Conservation (phyloP, 805 yeast species). For the Phaffomyces opuntiae region DNA sequence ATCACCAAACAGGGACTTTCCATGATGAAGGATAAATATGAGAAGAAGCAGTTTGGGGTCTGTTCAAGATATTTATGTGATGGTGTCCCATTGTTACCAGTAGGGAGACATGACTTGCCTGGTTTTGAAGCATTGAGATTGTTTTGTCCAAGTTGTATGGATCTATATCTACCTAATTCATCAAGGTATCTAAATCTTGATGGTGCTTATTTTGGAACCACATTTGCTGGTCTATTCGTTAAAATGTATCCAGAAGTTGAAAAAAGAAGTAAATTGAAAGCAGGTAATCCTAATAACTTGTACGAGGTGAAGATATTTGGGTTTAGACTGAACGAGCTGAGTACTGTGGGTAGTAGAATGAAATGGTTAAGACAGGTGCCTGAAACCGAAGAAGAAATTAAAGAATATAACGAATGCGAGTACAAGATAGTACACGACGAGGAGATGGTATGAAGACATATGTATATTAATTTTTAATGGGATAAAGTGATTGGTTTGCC, state of each 20-base stretch:
- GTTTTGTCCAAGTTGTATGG: slow-evolving; percentile 93
- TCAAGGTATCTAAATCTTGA: slow-evolving; percentile 85
- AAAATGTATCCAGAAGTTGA: slow-evolving; percentile 90
- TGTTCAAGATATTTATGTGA: slow-evolving; percentile 90
- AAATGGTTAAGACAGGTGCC: slow-evolving; percentile 87
- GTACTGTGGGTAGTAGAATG: slow-evolving; percentile 90
- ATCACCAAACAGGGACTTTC: slow-evolving; percentile 84
- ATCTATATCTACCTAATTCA: slow-evolving; percentile 80
- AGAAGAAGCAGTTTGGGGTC: slow-evolving; percentile 78
- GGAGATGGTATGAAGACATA: slow-evolving; percentile 1
- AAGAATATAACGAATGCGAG: slow-evolving; percentile 60
- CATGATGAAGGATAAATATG: slow-evolving; percentile 91
- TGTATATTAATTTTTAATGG: slow-evolving; percentile 34
- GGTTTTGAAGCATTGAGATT: slow-evolving; percentile 89
- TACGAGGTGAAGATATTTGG: slow-evolving; percentile 82
- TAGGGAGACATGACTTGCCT: slow-evolving; percentile 85
- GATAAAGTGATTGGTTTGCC: slow-evolving; percentile 59
- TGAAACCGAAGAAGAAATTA: slow-evolving; percentile 47
- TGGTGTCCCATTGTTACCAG: slow-evolving; percentile 83
- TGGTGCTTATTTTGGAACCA: slow-evolving; percentile 96
- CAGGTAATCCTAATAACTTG: slow-evolving; percentile 21
- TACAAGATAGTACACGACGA: slow-evolving; percentile 44
- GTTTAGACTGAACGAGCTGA: slow-evolving; percentile 67
- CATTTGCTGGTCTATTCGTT: slow-evolving; percentile 88
- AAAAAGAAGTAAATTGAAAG: slow-evolving; percentile 38